phyloP scores from a whole-genome alignment of 352 stramenopile species.

The Globisporangium canariense region DNA sequence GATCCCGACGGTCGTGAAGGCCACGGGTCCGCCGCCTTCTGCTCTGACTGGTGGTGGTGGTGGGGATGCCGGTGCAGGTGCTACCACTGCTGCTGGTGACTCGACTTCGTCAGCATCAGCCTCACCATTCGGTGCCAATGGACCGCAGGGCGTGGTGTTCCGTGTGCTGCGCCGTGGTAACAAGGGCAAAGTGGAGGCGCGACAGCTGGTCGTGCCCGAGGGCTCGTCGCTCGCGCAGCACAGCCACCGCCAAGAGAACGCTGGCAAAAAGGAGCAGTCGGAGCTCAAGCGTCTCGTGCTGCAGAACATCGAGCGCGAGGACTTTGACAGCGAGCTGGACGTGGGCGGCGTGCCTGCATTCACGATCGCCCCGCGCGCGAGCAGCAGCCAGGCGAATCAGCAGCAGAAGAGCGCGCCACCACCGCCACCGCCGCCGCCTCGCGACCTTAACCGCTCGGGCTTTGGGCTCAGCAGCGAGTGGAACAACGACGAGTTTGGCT shows the following conservation, averaged over 20 bases:
- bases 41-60: slow-evolving; percentile 8
- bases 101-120: not conserved
- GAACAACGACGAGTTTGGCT: slow-evolving; percentile 84
- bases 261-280: slow-evolving; percentile 83
- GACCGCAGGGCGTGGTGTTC: slow-evolving; percentile 76
- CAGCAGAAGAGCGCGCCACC: slow-evolving; percentile 12
- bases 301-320: slow-evolving; percentile 83
- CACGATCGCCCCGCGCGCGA: slow-evolving; percentile 12
- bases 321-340: slow-evolving; percentile 38
- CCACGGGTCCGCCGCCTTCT: slow-evolving; percentile 20
- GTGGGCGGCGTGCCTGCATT: slow-evolving; percentile 12
- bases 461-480: slow-evolving; percentile 70
- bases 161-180: slow-evolving; percentile 95
- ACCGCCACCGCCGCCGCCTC: slow-evolving; percentile 16
- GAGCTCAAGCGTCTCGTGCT: slow-evolving; percentile 86
- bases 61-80: not conserved
- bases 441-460: slow-evolving; percentile 35
- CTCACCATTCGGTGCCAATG: slow-evolving; percentile 27
- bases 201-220: slow-evolving; percentile 90
- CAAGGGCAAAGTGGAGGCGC: slow-evolving; percentile 96
- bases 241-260: slow-evolving; percentile 83
- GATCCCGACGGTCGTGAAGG: slow-evolving; percentile 80
- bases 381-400: slow-evolving; percentile 4
- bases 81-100: not conserved
- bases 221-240: slow-evolving; percentile 92